These are phyloP conservation scores for Xylaria sp. DNA, from an alignment of 2,329 filamentous ascomycete species.

Conservation along the genomic window DNA sequence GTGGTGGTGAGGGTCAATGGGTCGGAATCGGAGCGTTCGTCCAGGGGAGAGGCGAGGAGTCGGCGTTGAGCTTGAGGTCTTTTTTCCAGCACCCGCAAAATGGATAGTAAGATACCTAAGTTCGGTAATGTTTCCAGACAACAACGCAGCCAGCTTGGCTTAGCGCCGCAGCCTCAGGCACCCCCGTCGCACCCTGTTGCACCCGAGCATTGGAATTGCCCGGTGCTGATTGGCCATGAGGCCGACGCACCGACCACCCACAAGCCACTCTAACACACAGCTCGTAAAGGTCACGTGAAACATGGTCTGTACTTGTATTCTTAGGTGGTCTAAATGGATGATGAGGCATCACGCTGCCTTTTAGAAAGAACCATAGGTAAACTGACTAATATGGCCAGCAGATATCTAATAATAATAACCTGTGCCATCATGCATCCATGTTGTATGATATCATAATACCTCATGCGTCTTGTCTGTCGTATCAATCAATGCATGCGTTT, in stretches of 20 bases:
- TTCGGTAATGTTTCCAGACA: conserved; percentile 36
- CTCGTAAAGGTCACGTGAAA: conserved; percentile 23
- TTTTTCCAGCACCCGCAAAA: conserved; percentile 55
- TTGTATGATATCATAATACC: background rate
- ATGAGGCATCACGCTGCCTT: background rate
- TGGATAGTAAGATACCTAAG: conserved; percentile 21
- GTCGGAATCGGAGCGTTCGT: conserved; percentile 41
- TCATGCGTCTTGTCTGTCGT: background rate
- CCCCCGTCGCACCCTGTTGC: conserved; percentile 39
- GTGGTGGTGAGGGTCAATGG: conserved; percentile 51
- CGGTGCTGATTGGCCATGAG: conserved; percentile 56
- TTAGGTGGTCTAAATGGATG: too few species aligned
- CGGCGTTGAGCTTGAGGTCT: conserved; percentile 59
- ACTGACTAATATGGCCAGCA: background rate
- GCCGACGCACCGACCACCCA: background rate
- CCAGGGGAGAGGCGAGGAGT: conserved; percentile 38
- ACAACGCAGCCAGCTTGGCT: conserved; percentile 36
- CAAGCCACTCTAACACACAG: background rate
- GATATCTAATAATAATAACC: background rate
- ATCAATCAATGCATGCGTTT: conserved; percentile 66
- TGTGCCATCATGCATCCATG: background rate
- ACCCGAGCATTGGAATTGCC: conserved; percentile 59
- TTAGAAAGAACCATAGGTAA: background rate
- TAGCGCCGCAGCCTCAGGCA: conserved; percentile 56
- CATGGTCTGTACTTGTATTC: background rate